Evolutionary conservation across 306 rosid species (phyloP), one percentile per base, ranked within the genome.

Genomic region (Lathyrus oleraceus): DNA sequence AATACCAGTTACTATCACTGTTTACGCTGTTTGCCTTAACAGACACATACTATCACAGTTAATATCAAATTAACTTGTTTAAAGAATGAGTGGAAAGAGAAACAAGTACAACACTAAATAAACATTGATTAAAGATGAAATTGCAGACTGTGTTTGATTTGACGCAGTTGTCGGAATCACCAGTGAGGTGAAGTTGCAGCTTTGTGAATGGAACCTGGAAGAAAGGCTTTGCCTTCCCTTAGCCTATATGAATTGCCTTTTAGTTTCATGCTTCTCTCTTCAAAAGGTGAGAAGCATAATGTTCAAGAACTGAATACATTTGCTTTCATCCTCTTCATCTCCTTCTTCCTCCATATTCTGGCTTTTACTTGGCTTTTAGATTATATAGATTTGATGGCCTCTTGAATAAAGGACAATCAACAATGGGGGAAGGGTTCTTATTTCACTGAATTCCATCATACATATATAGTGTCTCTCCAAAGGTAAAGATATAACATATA

Each of bases 191-290:
- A 11, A 19, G 57, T 11, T 51, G 9, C 15, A 11, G 66, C 56
- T 21, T 40, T 62, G 11, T 52, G 74, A 77, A 59, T 49, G 16
- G 70, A 72, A 87, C 51, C 90, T 68, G 92, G 92, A 85, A 87
- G 92, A 89, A 87, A 87, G 96, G 90, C 92, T 71, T 87, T 38
- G 85, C 96, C 92, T 87, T 74, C 96, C 92, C 87, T 85, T 60
- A 85, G 96, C 92, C 90, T 79, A 42, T 47, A 54, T 83, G 92
- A 87, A 82, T 89, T 89, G 96, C 96, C 96, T 74, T 78, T 73
- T 62, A 6, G 20, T 39, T 61, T 65, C 11, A 76, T 59, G 45
- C 74, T 65, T 49, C 83, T 71, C 82, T 56, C 85, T 48, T 74
- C 77, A 69, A 78, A 72, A 49, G 64, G 71, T 74, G 85, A 78